Evolutionary conservation across 2,329 filamentous ascomycete genomes (phyloP), one percentile per base, ranked within the genome.

Genomic region (Xylariaceae sp.): DNA sequence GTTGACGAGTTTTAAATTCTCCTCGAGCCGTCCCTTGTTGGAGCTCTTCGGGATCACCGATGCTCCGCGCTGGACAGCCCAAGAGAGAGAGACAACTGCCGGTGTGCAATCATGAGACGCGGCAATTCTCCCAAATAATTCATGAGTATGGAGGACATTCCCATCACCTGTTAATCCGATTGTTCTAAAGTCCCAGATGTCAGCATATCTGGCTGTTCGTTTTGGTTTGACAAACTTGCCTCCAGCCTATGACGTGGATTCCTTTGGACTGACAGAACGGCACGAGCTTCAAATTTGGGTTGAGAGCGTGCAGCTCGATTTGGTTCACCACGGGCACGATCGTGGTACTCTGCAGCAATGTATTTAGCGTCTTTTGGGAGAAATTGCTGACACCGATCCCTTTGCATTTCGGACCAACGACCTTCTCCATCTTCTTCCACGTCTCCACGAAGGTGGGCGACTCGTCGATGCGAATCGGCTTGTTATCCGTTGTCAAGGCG

Each of bases 311-410:
- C 45, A 71, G 66, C 60, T 75, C 74, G 56, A 80, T 70, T 64
- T 80, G 76, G 68, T 79, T 78, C 48, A 78, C 69, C 14, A 69
- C 58, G 0, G 77, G 77, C 54, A 69, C 71, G 61, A 80, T 70
- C 54, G 71, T 69, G 45, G 75, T 75, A 14, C 61, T 64, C 19
- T 30, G 35, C 22, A 33, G 40, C 39, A 17, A 32, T 17, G 32
- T 33, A 15, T 42, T 12, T 19, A 30, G 7, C 14, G 17, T 74
- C n/a, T 68, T 60, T 38, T 73, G 68, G 32, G 74, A 78, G 66
- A 75, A 83, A 70, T 84, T 84, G 54, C 75, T 78, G 33, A 84
- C 75, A 19, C 81, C 81, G 48, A 85, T 82, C 45, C 76, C 72
- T 65, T 82, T 82, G 54, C 77, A 76, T 38, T 73, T 71, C 30